Base-by-base conservation (phyloP, 768 basidiomycete genomes). In the Cyclocybe aegerita region DNA sequence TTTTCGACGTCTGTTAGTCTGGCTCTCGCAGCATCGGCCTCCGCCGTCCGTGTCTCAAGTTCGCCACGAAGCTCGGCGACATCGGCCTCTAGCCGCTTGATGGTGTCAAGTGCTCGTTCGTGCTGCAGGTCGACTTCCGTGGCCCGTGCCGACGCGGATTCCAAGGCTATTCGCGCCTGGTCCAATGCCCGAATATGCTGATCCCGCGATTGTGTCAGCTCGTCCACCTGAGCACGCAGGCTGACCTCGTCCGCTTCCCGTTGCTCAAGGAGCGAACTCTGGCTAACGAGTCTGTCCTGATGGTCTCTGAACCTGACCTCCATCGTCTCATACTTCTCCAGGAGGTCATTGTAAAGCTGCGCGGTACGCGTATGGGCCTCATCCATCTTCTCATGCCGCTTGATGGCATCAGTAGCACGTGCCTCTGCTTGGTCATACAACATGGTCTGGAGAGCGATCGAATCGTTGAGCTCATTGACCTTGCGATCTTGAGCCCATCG, bases 111-210 rank as follows among this genome's bases (percentile, higher is more conserved):
- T 3, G 88, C 81, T 34, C 82, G 83, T 53, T 82, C 77, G 64
- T 90, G 85, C 55, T 90, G 81, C 12, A 71, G 60, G 54, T 96
- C 88, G 39, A 92, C 77, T 65, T 98, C 94, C 9, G 83, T 80
- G 0, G 91, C 81, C 7, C 95, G 85, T 1, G 79, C 70, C 2
- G 90, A 84, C 7, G 93, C 84, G 1, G 90, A 81, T 43, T 82
- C 73, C 43, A 99, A 74, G 0, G 93, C 93, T 10, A 70, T 68
- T 37, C 88, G 87, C 1, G 91, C 83, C 67, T 97, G 92, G 34
- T 96, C 93, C 43, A 98, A 74, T 1, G 93, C 85, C 15, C 85
- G 86, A 43, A 98, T 72, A 64, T 98, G 93, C 61, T 93, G 86
- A 43, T 95, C 92, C 16, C 85, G 81, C 6, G 86, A 82, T 6